These are phyloP conservation scores for Pythium inflatum DNA, from an alignment of 352 stramenopile genomes.

Conservation along the genomic window DNA sequence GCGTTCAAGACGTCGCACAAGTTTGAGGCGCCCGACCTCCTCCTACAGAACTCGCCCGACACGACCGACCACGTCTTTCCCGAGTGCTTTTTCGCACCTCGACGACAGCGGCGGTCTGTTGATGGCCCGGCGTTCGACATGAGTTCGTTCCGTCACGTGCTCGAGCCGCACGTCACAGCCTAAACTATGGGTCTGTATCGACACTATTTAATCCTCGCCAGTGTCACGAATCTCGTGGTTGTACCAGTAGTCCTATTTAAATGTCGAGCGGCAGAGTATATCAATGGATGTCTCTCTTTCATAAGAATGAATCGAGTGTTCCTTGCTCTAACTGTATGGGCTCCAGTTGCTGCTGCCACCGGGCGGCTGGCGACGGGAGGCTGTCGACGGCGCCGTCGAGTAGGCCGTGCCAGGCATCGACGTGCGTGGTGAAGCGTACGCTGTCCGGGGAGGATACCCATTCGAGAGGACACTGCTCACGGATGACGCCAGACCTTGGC, in stretches of 20 bases:
- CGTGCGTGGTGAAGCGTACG: constrained; percentile 6
- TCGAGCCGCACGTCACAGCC: constrained; percentile 22
- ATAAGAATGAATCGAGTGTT: no score
- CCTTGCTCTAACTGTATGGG: constrained; percentile 36
- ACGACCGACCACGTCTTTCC: constrained; percentile 25
- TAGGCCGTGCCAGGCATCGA: constrained; percentile 16
- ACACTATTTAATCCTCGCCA: no score
- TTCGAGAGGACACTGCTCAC: no score
- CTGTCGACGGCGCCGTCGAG: constrained; percentile 20
- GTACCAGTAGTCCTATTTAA: no score
- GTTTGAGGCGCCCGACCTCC: constrained; percentile 31
- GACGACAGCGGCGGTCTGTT: constrained; percentile 21
- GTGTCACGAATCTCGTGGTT: no score
- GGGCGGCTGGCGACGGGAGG: constrained; percentile 51
- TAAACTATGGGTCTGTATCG: no score
- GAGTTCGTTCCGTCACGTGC: constrained; percentile 50
- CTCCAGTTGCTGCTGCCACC: constrained; percentile 71
- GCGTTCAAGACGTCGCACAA: constrained; percentile 24
- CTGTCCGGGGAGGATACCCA: neutral
- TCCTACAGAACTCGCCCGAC: constrained; percentile 49
- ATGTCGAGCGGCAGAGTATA: no score
- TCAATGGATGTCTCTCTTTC: neutral
- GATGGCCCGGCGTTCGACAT: constrained; percentile 46
- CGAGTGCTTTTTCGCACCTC: constrained; percentile 27
- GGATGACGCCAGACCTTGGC: constrained; percentile 14